These are phyloP conservation scores for Myriangium duriaei DNA, from an alignment of 2,329 filamentous ascomycete species.

Conservation along the genomic window DNA sequence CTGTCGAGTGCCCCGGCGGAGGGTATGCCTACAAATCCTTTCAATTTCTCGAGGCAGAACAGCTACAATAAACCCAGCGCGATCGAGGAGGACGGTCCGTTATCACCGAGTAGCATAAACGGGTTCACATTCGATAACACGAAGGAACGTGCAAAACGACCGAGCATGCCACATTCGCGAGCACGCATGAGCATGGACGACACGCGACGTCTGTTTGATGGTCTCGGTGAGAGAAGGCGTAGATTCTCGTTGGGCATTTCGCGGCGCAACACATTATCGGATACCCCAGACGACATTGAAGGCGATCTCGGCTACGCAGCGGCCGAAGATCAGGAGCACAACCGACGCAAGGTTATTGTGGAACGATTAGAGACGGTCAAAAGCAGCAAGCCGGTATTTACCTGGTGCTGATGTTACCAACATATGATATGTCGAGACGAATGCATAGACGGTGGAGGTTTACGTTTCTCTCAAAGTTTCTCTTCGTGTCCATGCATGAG, in stretches of 20 bases:
- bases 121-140: conserved; percentile 16
- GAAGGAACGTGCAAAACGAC: conserved; percentile 14
- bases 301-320: conserved; percentile 91
- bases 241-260: conserved; percentile 10
- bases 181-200: conserved; percentile 32
- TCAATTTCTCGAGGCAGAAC: conserved; percentile 36
- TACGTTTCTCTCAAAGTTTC: no score
- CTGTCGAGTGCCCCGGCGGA: conserved; percentile 26
- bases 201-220: conserved; percentile 20
- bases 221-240: conserved; percentile 17
- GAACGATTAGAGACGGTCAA: conserved; percentile 93
- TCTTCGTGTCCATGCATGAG: no score
- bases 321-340: conserved; percentile 84
- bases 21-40: conserved; percentile 28
- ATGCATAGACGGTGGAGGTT: no score
- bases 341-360: conserved; percentile 87
- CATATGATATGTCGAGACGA: no score
- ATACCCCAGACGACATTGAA: conserved; percentile 55
- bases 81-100: conserved; percentile 15
- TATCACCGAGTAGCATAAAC: conserved; percentile 25
- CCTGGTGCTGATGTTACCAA: conserved; percentile 61
- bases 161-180: conserved; percentile 14
- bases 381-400: conserved; percentile 89
- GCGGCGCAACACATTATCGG: conserved; percentile 24
- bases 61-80: conserved; percentile 28